phyloP scores from a whole-genome alignment of 495 filamentous ascomycete species.

The Tirmania nivea region DNA sequence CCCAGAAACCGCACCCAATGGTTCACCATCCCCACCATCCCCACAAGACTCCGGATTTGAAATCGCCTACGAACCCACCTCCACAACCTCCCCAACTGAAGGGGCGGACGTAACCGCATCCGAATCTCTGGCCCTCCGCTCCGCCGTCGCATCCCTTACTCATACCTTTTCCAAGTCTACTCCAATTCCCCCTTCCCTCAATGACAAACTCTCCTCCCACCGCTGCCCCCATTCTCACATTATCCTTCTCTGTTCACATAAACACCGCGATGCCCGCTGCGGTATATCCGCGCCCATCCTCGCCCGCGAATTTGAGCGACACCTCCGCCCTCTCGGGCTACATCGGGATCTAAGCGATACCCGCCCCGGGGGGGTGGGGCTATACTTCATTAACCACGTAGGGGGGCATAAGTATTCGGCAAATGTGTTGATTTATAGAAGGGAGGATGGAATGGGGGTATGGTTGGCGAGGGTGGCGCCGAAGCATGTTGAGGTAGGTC shows the following conservation, averaged over 20 bases:
- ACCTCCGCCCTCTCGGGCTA: conserved; percentile 62
- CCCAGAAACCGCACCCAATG: conserved; percentile 20
- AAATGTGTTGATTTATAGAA: conserved; percentile 75
- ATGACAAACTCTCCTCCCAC: conserved; percentile 53
- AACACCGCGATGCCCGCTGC: conserved; percentile 81
- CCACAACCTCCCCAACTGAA: too few species aligned
- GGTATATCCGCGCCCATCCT: conserved; percentile 81
- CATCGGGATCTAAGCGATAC: conserved; percentile 75
- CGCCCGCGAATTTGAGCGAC: conserved; percentile 66
- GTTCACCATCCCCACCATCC: conserved; percentile 4
- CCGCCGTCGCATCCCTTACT: too few species aligned
- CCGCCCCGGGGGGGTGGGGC: conserved; percentile 69
- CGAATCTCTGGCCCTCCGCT: too few species aligned
- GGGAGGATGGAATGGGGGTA: conserved; percentile 29
- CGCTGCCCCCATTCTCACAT: conserved; percentile 61
- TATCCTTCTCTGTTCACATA: conserved; percentile 84
- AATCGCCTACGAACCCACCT: not conserved
- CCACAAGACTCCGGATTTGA: not conserved
- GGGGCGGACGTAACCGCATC: too few species aligned
- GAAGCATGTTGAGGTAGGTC: conserved; percentile 46
- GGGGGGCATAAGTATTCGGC: conserved; percentile 88
- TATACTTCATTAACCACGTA: conserved; percentile 91
- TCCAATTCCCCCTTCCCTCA: conserved; percentile 29
- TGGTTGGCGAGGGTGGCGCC: conserved; percentile 80
- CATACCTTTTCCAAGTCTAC: too few species aligned